phyloP scores from a whole-genome alignment of 192 early-diverging fungal species.

The Entrophospora sp. region DNA sequence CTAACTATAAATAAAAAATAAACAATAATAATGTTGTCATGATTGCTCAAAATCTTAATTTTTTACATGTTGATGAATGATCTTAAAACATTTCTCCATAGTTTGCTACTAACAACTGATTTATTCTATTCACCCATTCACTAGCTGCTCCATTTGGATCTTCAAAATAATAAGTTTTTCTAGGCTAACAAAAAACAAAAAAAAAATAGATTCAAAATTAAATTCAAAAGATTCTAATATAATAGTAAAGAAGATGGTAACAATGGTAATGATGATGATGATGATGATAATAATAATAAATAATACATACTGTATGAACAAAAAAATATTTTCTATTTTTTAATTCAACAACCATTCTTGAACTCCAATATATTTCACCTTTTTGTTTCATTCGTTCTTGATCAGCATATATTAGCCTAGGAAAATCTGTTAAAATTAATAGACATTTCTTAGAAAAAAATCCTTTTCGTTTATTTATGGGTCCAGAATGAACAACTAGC shows the following conservation, averaged over 20 bases:
- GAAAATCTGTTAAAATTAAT: constrained; percentile 60
- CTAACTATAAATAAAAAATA: no score
- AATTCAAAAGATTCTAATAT: background rate
- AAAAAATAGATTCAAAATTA: background rate
- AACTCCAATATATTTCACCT: constrained; percentile 54
- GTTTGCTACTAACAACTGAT: constrained; percentile 32
- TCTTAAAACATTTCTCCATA: constrained; percentile 38
- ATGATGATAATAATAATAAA: background rate
- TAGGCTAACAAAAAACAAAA: constrained; percentile 22
- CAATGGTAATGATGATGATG: no score
- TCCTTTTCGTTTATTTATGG: constrained; percentile 48
- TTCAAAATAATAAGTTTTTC: constrained; percentile 52
- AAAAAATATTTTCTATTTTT: constrained; percentile 53
- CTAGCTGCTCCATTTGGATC: constrained; percentile 35
- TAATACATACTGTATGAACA: constrained; percentile 46
- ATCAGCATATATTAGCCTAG: constrained; percentile 58
- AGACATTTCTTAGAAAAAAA: constrained; percentile 47
- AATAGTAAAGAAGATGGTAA: background rate
- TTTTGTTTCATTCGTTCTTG: constrained; percentile 43
- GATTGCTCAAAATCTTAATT: no score
- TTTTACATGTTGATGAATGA: no score
- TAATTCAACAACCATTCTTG: constrained; percentile 45
- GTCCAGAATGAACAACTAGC: constrained; percentile 49
- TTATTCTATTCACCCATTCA: constrained; percentile 43
- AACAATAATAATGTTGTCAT: no score